phyloP scores from a whole-genome alignment of 441 rosid species.

The Brassica balearica region DNA sequence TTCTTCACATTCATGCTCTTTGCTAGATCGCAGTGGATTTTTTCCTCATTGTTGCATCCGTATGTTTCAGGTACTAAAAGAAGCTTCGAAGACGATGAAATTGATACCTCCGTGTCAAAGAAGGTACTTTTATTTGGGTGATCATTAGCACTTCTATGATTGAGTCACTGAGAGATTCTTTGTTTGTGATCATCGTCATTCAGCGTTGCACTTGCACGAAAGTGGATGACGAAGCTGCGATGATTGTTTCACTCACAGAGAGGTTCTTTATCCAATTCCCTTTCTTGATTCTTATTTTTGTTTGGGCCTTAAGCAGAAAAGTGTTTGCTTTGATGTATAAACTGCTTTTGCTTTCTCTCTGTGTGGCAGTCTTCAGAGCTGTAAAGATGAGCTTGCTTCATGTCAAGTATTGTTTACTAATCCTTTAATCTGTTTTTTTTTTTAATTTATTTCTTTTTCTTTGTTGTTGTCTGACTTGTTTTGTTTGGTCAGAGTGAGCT shows the following conservation, averaged over 20 bases:
- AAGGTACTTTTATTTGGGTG: conserved; percentile 50
- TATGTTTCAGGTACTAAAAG: conserved; percentile 63
- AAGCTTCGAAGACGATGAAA: conserved; percentile 89
- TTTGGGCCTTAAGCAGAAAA: not conserved
- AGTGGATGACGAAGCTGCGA: conserved; percentile 72
- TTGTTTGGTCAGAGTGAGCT: conserved; percentile 61
- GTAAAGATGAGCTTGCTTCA: conserved; percentile 13
- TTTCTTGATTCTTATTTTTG: not conserved
- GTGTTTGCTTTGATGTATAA: not conserved
- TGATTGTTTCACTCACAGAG: conserved; percentile 87
- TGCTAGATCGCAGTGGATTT: not conserved
- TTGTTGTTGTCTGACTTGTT: not conserved
- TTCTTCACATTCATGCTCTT: not conserved
- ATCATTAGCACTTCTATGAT: not conserved
- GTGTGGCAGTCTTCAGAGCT: not conserved
- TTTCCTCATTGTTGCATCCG: not conserved
- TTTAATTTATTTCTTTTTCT: not conserved
- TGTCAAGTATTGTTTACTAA: conserved; percentile 64
- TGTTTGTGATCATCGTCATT: conserved; percentile 20
- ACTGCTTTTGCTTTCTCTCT: conserved; percentile 3
- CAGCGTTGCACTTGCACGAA: conserved; percentile 55
- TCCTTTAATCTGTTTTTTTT: not conserved
- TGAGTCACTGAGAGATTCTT: not conserved
- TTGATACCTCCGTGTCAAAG: conserved; percentile 75
- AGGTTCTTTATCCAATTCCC: conserved; percentile 52